phyloP scores from a whole-genome alignment of 352 stramenopile species.

The Plasmopara halstedii region DNA sequence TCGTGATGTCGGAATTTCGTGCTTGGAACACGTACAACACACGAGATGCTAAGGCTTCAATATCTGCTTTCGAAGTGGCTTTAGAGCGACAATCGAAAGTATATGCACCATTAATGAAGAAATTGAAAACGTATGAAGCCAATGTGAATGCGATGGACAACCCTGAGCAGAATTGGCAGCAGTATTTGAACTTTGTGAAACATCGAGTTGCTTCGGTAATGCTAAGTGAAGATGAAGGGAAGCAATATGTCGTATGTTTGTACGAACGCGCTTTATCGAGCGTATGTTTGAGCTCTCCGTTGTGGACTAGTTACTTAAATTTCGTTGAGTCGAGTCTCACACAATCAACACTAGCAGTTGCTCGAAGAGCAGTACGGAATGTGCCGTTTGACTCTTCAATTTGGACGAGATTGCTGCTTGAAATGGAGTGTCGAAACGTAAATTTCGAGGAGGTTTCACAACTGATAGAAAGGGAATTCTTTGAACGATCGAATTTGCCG shows the following conservation, averaged over 20 bases:
- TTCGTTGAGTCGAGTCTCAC: conserved; percentile 18
- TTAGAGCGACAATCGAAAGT: conserved; percentile 29
- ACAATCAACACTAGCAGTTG: conserved; percentile 12
- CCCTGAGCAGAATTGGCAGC: conserved; percentile 28
- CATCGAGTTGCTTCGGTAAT: conserved; percentile 39
- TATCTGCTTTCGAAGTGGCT: conserved; percentile 18
- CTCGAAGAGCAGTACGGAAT: conserved; percentile 46
- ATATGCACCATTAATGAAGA: conserved; percentile 49
- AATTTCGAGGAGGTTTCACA: conserved; percentile 10
- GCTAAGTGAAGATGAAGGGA: conserved; percentile 1
- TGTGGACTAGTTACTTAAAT: conserved; percentile 53
- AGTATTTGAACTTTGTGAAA: conserved; percentile 64
- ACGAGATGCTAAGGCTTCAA: conserved; percentile 12
- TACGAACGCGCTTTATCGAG: conserved; percentile 47
- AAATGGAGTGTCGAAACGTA: conserved; percentile 29
- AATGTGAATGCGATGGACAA: conserved; percentile 11
- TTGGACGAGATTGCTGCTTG: conserved; percentile 50
- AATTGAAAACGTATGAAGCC: conserved; percentile 48
- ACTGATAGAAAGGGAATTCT: conserved; percentile 22
- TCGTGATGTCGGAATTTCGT: conserved; percentile 67
- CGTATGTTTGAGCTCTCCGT: conserved; percentile 45
- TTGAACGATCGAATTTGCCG: conserved; percentile 24
- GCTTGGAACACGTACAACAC: conserved; percentile 65
- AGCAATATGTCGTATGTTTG: conserved; percentile 30
- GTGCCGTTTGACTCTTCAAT: conserved; percentile 53